A percentile compares a stretch with the other conserved stretches of the same genome.
These are phyloP conservation scores for Hylodesmum podocarpum DNA, from an alignment of 306 rosid species.

Conservation along the genomic window DNA sequence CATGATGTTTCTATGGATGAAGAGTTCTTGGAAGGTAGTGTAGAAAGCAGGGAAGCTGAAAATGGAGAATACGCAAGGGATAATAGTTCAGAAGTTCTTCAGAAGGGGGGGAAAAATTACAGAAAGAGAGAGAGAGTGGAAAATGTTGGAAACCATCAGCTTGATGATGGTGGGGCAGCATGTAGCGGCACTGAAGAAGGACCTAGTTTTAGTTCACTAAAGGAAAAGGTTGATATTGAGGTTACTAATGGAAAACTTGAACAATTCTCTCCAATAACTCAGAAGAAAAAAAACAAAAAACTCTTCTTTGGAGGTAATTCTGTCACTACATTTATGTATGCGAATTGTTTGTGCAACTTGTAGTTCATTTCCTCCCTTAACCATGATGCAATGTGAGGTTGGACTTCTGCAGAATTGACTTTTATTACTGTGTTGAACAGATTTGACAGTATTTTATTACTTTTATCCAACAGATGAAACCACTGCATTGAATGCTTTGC, in stretches of 20 bases:
- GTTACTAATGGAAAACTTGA: slow-evolving; percentile 53
- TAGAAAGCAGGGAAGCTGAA: slow-evolving; percentile 70
- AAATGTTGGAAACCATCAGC: slow-evolving; percentile 46
- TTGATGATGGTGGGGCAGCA: slow-evolving; percentile 88
- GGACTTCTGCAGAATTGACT: background rate
- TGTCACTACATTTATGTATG: slow-evolving; percentile 9
- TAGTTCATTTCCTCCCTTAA: slow-evolving; percentile 14
- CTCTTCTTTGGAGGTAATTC: slow-evolving; percentile 69
- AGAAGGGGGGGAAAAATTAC: slow-evolving; percentile 49
- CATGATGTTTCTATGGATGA: slow-evolving; percentile 45
- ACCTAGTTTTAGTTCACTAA: slow-evolving; percentile 42
- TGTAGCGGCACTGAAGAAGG: slow-evolving; percentile 93
- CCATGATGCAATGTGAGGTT: background rate
- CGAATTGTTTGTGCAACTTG: slow-evolving; percentile 19
- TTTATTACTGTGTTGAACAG: too few relatives aligned
- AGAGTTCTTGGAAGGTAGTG: slow-evolving; percentile 65
- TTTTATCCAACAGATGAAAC: slow-evolving; percentile 54
- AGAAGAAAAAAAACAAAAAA: slow-evolving; percentile 61
- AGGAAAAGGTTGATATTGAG: slow-evolving; percentile 58
- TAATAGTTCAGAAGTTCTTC: slow-evolving; percentile 53
- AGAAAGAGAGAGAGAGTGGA: slow-evolving; percentile 61
- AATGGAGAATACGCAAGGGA: slow-evolving; percentile 67
- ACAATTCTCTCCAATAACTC: slow-evolving; percentile 47
- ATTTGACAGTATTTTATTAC: slow-evolving; percentile 18
- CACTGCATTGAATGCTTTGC: slow-evolving; percentile 74